Evolutionary conservation across 208 protist genomes (phyloP).

Genomic region (Leishmania lainsoni): DNA sequence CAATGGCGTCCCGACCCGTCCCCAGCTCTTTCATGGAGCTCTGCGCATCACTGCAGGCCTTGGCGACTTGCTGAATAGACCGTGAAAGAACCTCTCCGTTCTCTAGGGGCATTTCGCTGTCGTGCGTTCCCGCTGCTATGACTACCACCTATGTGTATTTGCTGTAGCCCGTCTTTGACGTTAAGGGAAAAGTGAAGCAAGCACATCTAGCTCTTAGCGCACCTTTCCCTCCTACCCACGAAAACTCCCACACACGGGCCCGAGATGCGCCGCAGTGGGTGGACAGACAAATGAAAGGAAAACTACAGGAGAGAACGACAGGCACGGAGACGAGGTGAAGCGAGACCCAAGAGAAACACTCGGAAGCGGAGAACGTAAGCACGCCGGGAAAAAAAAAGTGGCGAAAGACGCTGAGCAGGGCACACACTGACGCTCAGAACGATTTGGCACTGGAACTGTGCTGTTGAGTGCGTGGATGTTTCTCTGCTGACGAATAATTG

Average conservation of each 20-base stretch:
- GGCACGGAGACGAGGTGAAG: background rate
- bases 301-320: background rate
- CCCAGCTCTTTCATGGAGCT: slow-evolving; percentile 55
- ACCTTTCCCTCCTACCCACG: background rate
- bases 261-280: background rate
- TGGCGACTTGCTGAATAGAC: slow-evolving; percentile 55
- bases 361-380: background rate
- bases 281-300: background rate
- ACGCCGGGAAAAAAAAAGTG: background rate
- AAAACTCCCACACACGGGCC: background rate
- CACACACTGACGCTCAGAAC: background rate
- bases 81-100: slow-evolving; percentile 57
- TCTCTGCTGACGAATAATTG: background rate
- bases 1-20: slow-evolving; percentile 57
- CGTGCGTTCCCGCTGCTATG: background rate
- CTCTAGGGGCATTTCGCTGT: slow-evolving; percentile 56
- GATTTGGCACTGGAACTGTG: background rate
- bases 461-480: background rate
- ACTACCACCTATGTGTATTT: background rate
- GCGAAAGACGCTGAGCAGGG: background rate
- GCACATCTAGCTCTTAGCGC: background rate
- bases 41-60: slow-evolving; percentile 53
- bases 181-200: background rate
- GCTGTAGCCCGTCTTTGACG: background rate
- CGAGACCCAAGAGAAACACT: background rate